Base-by-base conservation (phyloP, 306 rosid species). In the Abrus precatorius region DNA sequence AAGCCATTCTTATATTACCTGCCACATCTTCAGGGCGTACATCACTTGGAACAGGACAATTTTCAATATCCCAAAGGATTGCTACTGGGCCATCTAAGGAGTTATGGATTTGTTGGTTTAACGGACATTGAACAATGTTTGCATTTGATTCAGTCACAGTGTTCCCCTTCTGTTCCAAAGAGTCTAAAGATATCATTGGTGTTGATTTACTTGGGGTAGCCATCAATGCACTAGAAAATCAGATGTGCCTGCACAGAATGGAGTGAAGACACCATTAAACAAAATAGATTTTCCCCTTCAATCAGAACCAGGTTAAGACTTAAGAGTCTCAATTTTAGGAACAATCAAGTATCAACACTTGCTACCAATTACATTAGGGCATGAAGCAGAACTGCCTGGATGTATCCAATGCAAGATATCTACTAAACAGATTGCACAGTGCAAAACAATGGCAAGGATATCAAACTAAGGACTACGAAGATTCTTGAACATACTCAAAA, bases 31-130 rank as follows among this genome's bases (percentile, higher is more conserved):
- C 98, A 54, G 99, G 89, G 57, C 96, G 98, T 50, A 95, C 98
- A 82, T 90, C 97, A 84, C 97, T 91, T 13, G 99, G 99, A 55
- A 95, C 97, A 29, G 93, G 94, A 78, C 99, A 95, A 77, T 95
- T 95, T 83, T 95, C 99, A 75, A 95, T 95, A 80, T 93, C 98
- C 99, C 98, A 95, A 54, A 93, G 89, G 77, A 95, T 95, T 80
- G 98, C 89, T 29, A 95, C 93, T 0, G 94, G 94, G 76, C 97
- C 98, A 79, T 93, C 93, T 29, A 76, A 84, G 79, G 84, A 73
- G 88, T 82, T 83, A 82, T 50, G 84, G 20, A 79, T 78, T 69
- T 85, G 90, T 74, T 83, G 93, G 89, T 72, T 91, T 54, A 69
- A 12, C 73, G 94, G 84, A 76, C 85, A 78, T 48, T 85, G 91